phyloP scores from a whole-genome alignment of 345 rosid genomes.

The Microthlaspi erraticum region DNA sequence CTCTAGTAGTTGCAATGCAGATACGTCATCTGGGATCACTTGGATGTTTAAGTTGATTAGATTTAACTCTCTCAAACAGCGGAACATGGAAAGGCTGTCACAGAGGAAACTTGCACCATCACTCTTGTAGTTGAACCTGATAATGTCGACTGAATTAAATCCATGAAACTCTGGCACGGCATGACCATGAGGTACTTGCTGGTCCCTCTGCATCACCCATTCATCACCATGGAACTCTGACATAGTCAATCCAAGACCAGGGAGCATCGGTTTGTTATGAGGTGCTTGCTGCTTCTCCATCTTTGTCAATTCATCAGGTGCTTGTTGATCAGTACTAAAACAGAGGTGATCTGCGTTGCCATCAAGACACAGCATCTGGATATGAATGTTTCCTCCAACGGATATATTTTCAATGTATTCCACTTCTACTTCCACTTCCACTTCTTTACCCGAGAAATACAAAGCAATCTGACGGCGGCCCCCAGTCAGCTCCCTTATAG shows the following conservation, averaged over 20 bases:
- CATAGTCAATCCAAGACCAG: no score
- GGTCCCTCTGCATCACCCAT: no score
- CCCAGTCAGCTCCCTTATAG: conserved; percentile 1
- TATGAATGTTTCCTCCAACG: background rate
- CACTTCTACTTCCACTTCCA: background rate
- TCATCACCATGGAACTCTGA: no score
- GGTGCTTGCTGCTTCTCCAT: no score
- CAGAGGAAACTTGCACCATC: conserved; percentile 5
- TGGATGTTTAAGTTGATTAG: conserved; percentile 23
- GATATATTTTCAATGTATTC: background rate
- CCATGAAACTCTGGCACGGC: background rate
- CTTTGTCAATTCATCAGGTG: conserved; percentile 1
- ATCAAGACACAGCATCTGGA: conserved; percentile 7
- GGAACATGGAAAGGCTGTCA: conserved; percentile 6
- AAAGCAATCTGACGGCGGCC: background rate
- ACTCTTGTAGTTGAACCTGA: background rate
- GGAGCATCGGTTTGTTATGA: no score
- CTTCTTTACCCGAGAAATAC: background rate
- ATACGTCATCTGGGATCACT: conserved; percentile 7
- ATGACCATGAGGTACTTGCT: no score
- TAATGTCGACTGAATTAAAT: background rate
- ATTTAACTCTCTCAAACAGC: conserved; percentile 4
- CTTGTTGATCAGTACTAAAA: conserved; percentile 7
- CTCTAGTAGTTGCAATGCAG: conserved; percentile 17
- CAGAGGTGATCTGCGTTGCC: conserved; percentile 16